These are phyloP conservation scores for Galerina sulciceps DNA, from an alignment of 768 basidiomycete genomes.

Conservation along the genomic window DNA sequence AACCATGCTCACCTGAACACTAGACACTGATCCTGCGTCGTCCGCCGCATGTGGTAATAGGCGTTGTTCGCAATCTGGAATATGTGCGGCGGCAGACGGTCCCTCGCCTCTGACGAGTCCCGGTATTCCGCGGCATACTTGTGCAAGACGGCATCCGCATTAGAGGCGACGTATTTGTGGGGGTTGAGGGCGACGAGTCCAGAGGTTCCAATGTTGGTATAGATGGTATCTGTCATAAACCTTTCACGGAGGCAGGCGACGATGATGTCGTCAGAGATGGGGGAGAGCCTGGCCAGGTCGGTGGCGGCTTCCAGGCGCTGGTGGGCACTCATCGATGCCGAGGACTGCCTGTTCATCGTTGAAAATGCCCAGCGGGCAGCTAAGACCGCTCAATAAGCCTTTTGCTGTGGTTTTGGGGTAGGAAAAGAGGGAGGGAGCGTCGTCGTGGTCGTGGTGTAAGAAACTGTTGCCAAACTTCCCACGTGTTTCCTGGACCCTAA, in stretches of 20 bases:
- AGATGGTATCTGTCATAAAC: conserved; percentile 83
- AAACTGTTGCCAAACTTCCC: conserved; percentile 19
- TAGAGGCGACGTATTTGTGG: conserved; percentile 85
- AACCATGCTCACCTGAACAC: conserved; percentile 70
- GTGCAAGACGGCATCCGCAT: conserved; percentile 82
- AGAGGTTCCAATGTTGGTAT: conserved; percentile 74
- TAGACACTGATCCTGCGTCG: conserved; percentile 90
- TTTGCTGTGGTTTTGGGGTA: conserved; percentile 8
- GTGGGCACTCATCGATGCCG: conserved; percentile 49
- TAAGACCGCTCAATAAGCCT: conserved; percentile 22
- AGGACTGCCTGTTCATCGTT: conserved; percentile 38
- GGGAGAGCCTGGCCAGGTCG: conserved; percentile 70
- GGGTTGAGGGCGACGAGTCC: conserved; percentile 89
- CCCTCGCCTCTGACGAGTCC: conserved; percentile 67
- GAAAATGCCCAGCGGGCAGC: conserved; percentile 23
- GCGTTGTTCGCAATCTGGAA: conserved; percentile 91
- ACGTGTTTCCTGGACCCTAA: conserved; percentile 12
- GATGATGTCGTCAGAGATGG: conserved; percentile 82
- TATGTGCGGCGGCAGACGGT: conserved; percentile 78
- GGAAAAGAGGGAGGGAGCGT: conserved; percentile 5
- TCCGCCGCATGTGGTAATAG: conserved; percentile 96
- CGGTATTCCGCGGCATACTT: conserved; percentile 89
- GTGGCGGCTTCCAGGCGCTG: conserved; percentile 74
- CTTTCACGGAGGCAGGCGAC: conserved; percentile 85
- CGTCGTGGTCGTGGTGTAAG: conserved; percentile 21